These are phyloP conservation scores for Roridomyces roridus DNA, from an alignment of 768 basidiomycete genomes.

Conservation along the genomic window DNA sequence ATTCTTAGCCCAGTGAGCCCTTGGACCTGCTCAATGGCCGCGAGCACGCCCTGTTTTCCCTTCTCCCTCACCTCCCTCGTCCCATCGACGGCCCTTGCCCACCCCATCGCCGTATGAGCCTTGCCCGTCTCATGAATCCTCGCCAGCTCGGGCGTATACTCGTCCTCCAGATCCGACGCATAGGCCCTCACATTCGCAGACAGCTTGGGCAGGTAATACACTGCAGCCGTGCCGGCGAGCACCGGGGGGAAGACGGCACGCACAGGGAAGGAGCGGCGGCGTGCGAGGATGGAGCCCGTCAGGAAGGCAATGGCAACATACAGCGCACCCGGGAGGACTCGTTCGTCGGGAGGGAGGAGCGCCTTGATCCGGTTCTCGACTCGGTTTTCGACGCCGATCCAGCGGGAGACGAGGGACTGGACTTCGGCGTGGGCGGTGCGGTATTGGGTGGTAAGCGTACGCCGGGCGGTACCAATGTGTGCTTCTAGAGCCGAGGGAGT, in stretches of 20 bases:
- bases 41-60: background rate
- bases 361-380: constrained; percentile 92
- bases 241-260: constrained; percentile 80
- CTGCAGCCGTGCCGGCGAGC: constrained; percentile 70
- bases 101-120: constrained; percentile 13
- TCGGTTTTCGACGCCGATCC: constrained; percentile 86
- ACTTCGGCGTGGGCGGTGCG: constrained; percentile 66
- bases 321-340: constrained; percentile 86
- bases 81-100: constrained; percentile 7
- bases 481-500: constrained; percentile 76
- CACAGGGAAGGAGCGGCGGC: constrained; percentile 72
- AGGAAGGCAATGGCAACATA: constrained; percentile 91
- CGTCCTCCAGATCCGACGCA: constrained; percentile 71
- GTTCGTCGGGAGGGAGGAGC: constrained; percentile 80
- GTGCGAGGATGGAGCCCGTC: constrained; percentile 85
- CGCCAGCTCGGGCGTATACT: constrained; percentile 71
- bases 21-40: constrained; percentile 6
- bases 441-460: constrained; percentile 61
- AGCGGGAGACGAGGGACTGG: constrained; percentile 74
- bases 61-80: background rate
- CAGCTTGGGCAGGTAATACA: constrained; percentile 89
- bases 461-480: constrained; percentile 75
- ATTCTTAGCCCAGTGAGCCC: constrained; percentile 72
- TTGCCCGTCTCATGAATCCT: constrained; percentile 10
- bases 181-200: constrained; percentile 72